Conservation (phyloP, 495 filamentous ascomycete species). For the Aspergillus bertholletiae region DNA sequence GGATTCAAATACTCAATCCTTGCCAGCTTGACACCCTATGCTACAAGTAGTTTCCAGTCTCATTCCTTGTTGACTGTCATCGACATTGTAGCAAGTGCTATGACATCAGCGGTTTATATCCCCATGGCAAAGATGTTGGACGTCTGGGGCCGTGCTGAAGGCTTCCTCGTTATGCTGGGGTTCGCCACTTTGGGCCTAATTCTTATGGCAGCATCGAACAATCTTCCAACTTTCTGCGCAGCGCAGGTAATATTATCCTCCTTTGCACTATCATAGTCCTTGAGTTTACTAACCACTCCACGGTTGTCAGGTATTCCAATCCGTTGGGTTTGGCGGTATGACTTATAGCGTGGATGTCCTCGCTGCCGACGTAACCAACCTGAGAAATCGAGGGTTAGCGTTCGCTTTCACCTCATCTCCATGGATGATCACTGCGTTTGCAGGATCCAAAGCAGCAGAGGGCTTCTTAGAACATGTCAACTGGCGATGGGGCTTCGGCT, state of each 20-base stretch:
- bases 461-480: conserved; percentile 45
- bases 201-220: conserved; percentile 47
- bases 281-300: neutral
- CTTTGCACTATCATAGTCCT: neutral
- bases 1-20: conserved; percentile 30
- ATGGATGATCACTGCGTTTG: conserved; percentile 40
- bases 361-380: conserved; percentile 55
- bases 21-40: conserved; percentile 25
- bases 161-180: conserved; percentile 43
- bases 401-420: conserved; percentile 58
- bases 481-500: conserved; percentile 60
- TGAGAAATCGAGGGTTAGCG: conserved; percentile 57
- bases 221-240: conserved; percentile 45
- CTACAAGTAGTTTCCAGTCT: conserved; percentile 47
- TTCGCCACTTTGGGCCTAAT: conserved; percentile 39
- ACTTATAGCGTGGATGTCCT: conserved; percentile 55
- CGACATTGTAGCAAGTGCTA: conserved; percentile 45
- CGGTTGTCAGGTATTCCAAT: conserved; percentile 39
- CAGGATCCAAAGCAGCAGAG: conserved; percentile 23
- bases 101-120: conserved; percentile 36
- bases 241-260: conserved; percentile 30
- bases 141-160: conserved; percentile 57
- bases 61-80: conserved; percentile 58
- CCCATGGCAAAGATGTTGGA: conserved; percentile 66
- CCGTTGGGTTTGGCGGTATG: conserved; percentile 51